Evolutionary conservation across 768 basidiomycete genomes (phyloP).

Genomic region (Russula lepida): DNA sequence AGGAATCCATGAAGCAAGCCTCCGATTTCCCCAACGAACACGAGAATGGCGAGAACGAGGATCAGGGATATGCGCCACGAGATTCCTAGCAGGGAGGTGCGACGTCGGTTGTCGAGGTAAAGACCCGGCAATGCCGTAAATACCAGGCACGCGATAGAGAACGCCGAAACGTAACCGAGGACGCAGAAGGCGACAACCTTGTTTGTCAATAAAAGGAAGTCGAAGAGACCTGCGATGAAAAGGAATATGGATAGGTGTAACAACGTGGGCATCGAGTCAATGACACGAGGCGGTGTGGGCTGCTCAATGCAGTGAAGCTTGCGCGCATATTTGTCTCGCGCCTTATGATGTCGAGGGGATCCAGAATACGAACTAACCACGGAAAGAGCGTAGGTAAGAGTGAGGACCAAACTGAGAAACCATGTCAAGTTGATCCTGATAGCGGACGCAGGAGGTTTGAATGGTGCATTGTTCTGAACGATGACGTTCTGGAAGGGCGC

Average conservation of each 20-base stretch:
- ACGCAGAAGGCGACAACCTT: constrained; percentile 4
- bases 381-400: not conserved
- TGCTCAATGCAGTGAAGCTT: not conserved
- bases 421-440: constrained; percentile 10
- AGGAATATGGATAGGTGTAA: constrained; percentile 8
- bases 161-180: not conserved
- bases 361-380: not conserved
- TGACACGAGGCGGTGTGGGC: not conserved
- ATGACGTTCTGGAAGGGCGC: not conserved
- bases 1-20: not conserved
- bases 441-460: not conserved
- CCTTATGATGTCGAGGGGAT: not conserved
- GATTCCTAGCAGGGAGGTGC: not conserved
- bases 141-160: not conserved
- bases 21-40: not conserved
- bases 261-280: not conserved
- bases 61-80: not conserved
- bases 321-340: not conserved
- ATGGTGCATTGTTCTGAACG: not conserved
- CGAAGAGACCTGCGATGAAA: constrained; percentile 9
- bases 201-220: constrained; percentile 11
- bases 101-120: not conserved
- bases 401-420: constrained; percentile 11
- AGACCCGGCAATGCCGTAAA: not conserved
- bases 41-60: not conserved